Percentiles rank a stretch among this genome's conserved stretches.
phyloP scores from a whole-genome alignment of 2,329 filamentous ascomycete species.

The Stagonosporopsis chrysanthemi region DNA sequence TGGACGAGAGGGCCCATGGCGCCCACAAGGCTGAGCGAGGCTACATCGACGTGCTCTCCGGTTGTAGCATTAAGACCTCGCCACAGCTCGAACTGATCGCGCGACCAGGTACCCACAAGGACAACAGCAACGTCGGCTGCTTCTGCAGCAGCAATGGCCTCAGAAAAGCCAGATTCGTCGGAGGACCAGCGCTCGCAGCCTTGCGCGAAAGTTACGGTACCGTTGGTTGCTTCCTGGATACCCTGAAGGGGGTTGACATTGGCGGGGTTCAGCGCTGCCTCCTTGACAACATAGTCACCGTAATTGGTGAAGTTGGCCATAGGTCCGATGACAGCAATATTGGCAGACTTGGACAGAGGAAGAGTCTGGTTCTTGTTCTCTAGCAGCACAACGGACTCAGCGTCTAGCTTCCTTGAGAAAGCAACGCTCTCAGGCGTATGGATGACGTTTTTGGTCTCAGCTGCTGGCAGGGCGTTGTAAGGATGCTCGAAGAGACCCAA shows the following conservation, averaged over 20 bases:
- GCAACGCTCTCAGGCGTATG: conserved; percentile 67
- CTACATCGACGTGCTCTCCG: conserved; percentile 74
- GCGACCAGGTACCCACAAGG: conserved; percentile 77
- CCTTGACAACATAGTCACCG: conserved; percentile 75
- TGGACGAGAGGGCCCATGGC: conserved; percentile 72
- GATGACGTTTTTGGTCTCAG: conserved; percentile 65
- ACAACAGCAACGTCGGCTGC: conserved; percentile 76
- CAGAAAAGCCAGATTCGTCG: conserved; percentile 71
- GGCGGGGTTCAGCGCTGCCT: conserved; percentile 62
- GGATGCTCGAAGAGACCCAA: conserved; percentile 76
- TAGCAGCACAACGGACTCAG: conserved; percentile 74
- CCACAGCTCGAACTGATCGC: conserved; percentile 77
- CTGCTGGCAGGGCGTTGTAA: conserved; percentile 65
- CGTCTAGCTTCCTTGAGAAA: conserved; percentile 70
- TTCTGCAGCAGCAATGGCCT: conserved; percentile 70
- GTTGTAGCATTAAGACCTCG: conserved; percentile 74
- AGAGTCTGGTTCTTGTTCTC: conserved; percentile 73
- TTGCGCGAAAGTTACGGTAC: conserved; percentile 70
- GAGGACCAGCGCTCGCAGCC: conserved; percentile 77
- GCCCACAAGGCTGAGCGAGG: conserved; percentile 70
- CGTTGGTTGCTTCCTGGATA: conserved; percentile 65
- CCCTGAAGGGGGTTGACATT: conserved; percentile 76
- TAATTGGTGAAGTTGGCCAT: conserved; percentile 69
- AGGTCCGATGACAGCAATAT: conserved; percentile 75
- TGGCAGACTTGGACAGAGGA: conserved; percentile 71